Evolutionary conservation across 495 filamentous ascomycete genomes (phyloP).

Genomic region (Penicillium maclennaniae): DNA sequence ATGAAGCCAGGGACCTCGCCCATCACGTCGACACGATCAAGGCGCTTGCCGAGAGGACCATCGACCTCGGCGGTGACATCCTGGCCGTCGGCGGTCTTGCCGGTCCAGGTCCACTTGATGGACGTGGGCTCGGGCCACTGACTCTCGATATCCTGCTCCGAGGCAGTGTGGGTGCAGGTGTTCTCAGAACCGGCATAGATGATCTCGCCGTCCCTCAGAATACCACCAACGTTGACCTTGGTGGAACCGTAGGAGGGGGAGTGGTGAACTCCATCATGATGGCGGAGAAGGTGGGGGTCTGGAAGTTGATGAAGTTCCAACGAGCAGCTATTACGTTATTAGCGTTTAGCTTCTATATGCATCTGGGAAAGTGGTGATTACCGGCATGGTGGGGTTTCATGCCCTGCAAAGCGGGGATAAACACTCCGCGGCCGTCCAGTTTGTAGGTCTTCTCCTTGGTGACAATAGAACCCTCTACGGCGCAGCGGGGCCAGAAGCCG

Average conservation of each 20-base stretch:
- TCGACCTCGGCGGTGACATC: constrained; percentile 63
- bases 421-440: constrained; percentile 72
- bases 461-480: constrained; percentile 74
- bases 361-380: constrained; percentile 26
- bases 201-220: constrained; percentile 77
- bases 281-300: constrained; percentile 79
- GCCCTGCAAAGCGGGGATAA: constrained; percentile 82
- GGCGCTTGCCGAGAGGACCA: constrained; percentile 61
- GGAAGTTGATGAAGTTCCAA: constrained; percentile 94
- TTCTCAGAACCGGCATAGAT: constrained; percentile 65
- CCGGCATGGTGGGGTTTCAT: constrained; percentile 98
- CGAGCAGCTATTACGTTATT: constrained; percentile 57
- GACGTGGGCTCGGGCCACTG: constrained; percentile 85
- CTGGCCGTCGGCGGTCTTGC: constrained; percentile 73
- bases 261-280: constrained; percentile 96
- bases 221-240: constrained; percentile 76
- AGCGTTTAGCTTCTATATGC: not conserved
- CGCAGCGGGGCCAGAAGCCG: constrained; percentile 86
- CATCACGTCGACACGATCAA: constrained; percentile 94
- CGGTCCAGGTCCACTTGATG: constrained; percentile 74
- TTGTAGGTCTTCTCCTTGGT: constrained; percentile 81
- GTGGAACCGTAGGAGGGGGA: constrained; percentile 89
- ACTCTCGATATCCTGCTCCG: constrained; percentile 66
- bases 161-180: constrained; percentile 61
- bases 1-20: constrained; percentile 92